Evolutionary conservation across 1,284 basidiomycete genomes (phyloP).

Genomic region (Papiliotrema flavescens): DNA sequence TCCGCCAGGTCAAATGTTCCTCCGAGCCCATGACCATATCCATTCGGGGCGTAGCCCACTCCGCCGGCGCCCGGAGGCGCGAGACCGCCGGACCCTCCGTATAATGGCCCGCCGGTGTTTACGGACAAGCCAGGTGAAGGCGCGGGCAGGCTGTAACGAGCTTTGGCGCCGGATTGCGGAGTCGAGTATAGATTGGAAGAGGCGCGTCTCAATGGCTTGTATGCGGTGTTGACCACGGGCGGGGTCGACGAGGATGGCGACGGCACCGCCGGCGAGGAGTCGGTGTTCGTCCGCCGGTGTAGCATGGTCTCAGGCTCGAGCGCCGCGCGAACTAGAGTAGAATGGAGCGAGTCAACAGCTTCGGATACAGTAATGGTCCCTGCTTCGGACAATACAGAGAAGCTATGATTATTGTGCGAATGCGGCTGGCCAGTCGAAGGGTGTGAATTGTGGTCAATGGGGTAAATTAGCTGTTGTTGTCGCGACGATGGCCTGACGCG

Average conservation of each 20-base stretch:
- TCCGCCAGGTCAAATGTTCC: neutral
- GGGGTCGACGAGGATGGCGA: neutral
- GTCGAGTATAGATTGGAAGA: slow-evolving; percentile 20
- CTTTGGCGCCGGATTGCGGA: slow-evolving; percentile 7
- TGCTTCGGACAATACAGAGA: too few species aligned
- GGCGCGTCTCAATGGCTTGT: slow-evolving; percentile 22
- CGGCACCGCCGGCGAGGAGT: neutral
- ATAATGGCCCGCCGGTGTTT: neutral
- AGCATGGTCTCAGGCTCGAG: neutral
- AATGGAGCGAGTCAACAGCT: too few species aligned
- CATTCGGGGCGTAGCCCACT: neutral
- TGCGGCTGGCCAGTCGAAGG: too few species aligned
- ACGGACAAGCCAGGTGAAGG: slow-evolving; percentile 4
- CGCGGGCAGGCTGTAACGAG: slow-evolving; percentile 19
- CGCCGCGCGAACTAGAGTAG: too few species aligned
- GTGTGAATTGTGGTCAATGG: neutral
- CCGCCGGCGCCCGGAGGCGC: neutral
- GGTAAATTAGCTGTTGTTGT: neutral
- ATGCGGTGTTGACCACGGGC: slow-evolving; percentile 16
- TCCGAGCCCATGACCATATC: neutral
- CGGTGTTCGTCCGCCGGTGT: slow-evolving; percentile 1
- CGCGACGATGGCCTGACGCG: neutral
- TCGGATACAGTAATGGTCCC: too few species aligned
- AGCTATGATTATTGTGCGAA: too few species aligned
- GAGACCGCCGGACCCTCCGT: neutral